Evolutionary conservation across 495 filamentous ascomycete species (phyloP).

Genomic region (Aspergillus heteromorphus): DNA sequence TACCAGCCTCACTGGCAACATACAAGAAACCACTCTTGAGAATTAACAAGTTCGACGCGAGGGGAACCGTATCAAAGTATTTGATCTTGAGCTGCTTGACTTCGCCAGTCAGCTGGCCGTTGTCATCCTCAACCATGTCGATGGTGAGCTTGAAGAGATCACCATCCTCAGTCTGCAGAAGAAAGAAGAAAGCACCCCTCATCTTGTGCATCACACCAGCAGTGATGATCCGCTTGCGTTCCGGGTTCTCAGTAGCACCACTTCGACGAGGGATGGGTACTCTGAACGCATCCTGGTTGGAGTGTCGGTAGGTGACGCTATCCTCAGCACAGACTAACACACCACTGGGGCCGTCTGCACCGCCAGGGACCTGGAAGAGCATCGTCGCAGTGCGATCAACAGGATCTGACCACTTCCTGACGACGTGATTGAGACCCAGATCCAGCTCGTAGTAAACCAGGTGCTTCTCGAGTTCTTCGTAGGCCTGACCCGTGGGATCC

Average conservation of each 20-base stretch:
- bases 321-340: slow-evolving; percentile 93
- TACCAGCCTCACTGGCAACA: slow-evolving; percentile 85
- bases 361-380: slow-evolving; percentile 93
- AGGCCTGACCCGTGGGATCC: slow-evolving; percentile 81
- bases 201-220: slow-evolving; percentile 95
- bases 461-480: slow-evolving; percentile 75
- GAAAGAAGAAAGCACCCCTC: slow-evolving; percentile 95
- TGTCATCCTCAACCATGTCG: slow-evolving; percentile 79
- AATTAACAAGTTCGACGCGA: slow-evolving; percentile 81
- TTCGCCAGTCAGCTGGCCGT: slow-evolving; percentile 70
- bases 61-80: slow-evolving; percentile 94
- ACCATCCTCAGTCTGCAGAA: slow-evolving; percentile 91
- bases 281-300: slow-evolving; percentile 82
- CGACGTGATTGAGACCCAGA: slow-evolving; percentile 92
- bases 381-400: slow-evolving; percentile 87
- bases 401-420: slow-evolving; percentile 88
- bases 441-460: slow-evolving; percentile 97
- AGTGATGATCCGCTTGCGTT: slow-evolving; percentile 78
- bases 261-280: slow-evolving; percentile 82
- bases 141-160: slow-evolving; percentile 96
- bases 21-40: slow-evolving; percentile 95
- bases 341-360: slow-evolving; percentile 87
- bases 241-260: slow-evolving; percentile 85
- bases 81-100: slow-evolving; percentile 85
- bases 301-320: slow-evolving; percentile 89